phyloP scores from a whole-genome alignment of 345 rosid genomes.

The Eutrema yunnanense region DNA sequence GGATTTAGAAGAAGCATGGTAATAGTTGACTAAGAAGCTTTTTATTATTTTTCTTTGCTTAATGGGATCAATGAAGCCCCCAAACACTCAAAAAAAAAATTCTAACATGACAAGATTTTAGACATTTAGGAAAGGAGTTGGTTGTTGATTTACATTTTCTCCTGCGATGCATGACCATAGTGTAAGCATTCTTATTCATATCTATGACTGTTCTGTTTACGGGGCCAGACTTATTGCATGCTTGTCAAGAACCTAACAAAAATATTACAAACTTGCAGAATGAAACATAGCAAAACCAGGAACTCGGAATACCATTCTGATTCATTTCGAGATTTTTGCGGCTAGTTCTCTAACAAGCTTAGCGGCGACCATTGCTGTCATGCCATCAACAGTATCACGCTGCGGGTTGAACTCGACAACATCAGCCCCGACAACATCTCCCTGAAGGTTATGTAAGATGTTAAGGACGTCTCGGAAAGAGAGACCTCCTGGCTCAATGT shows the following conservation, averaged over 20 bases:
- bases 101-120: too few species aligned
- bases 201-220: neutral
- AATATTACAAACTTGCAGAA: neutral
- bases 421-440: slow-evolving; percentile 85
- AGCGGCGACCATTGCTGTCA: slow-evolving; percentile 99
- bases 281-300: neutral
- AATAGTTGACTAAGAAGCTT: too few species aligned
- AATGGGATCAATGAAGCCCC: too few species aligned
- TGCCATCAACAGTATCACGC: slow-evolving; percentile 96
- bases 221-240: neutral
- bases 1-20: too few species aligned
- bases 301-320: neutral
- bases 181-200: too few species aligned
- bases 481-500: slow-evolving; percentile 97
- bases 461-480: slow-evolving; percentile 88
- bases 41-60: too few species aligned
- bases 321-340: slow-evolving; percentile 80
- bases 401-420: slow-evolving; percentile 98
- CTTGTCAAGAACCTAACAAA: neutral
- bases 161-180: too few species aligned
- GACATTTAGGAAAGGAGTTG: too few species aligned
- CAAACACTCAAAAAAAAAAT: too few species aligned
- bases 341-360: slow-evolving; percentile 91
- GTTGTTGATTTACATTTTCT: too few species aligned
- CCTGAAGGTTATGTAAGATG: slow-evolving; percentile 82